A percentile compares a stretch with the other conserved stretches of the same genome.
These are phyloP conservation scores for Yarrowia sp. DNA, from an alignment of 805 yeast genomes.

Conservation along the genomic window DNA sequence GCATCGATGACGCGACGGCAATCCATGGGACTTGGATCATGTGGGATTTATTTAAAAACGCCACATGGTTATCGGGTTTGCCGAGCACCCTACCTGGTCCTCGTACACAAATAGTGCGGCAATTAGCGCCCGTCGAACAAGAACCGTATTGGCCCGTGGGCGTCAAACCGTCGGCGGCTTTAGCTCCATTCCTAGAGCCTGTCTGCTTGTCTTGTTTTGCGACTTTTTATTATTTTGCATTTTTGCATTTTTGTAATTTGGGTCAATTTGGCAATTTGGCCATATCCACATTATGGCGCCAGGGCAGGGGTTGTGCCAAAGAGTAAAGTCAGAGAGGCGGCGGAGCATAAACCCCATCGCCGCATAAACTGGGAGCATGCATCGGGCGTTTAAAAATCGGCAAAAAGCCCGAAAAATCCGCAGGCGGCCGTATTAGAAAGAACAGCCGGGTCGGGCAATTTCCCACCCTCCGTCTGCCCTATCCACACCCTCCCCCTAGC, in stretches of 20 bases:
- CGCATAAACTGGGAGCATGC: background rate
- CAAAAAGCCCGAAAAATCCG: background rate
- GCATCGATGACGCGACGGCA: slow-evolving; percentile 24
- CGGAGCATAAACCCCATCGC: background rate
- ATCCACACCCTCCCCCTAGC: no score
- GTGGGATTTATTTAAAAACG: background rate
- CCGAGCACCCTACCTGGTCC: no score
- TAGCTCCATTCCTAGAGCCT: background rate
- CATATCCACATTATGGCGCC: slow-evolving; percentile 2
- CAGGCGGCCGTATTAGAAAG: no score
- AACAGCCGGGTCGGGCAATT: no score
- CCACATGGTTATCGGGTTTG: slow-evolving; percentile 7
- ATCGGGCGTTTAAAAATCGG: background rate
- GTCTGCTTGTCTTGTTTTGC: no score
- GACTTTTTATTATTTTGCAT: background rate
- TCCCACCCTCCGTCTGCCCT: no score
- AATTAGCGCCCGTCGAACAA: background rate
- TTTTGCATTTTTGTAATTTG: background rate
- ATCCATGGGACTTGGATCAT: slow-evolving; percentile 19
- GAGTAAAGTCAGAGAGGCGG: background rate
- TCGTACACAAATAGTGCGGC: background rate
- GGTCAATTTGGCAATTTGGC: background rate
- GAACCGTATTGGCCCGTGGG: background rate
- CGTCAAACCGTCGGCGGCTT: background rate
- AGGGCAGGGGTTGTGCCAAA: slow-evolving; percentile 4